Evolutionary conservation across 192 early-diverging fungal genomes (phyloP).

Genomic region (Paraglomus brasilianum): DNA sequence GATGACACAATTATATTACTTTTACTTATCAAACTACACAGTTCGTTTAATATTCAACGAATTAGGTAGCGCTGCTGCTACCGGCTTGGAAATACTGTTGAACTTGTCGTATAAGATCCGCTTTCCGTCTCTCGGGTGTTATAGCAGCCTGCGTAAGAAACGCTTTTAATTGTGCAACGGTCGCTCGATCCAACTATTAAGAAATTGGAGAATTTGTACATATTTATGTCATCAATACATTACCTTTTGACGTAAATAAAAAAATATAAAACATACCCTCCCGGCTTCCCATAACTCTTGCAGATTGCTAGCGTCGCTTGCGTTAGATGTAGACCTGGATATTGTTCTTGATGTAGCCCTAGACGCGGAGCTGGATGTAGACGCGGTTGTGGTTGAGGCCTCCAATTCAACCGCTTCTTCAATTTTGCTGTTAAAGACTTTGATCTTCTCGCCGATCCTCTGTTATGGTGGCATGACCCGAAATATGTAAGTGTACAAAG

Average conservation of each 20-base stretch:
- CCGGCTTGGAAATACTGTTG: background rate
- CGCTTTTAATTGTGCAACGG: background rate
- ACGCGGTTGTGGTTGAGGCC: background rate
- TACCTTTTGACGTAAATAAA: background rate
- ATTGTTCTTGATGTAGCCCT: background rate
- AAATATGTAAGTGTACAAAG: background rate
- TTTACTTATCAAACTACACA: too few relatives aligned
- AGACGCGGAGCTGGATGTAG: background rate
- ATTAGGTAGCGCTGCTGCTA: background rate
- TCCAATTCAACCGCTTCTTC: background rate
- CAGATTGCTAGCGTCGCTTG: background rate
- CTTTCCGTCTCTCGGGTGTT: background rate
- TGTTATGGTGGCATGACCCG: background rate
- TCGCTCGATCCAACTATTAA: background rate
- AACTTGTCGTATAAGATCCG: background rate
- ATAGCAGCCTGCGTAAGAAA: background rate
- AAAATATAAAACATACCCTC: background rate
- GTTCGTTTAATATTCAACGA: background rate
- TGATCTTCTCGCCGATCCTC: background rate
- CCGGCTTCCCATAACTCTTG: conserved; percentile 1
- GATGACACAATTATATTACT: too few relatives aligned
- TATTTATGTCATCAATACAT: background rate
- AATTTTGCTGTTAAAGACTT: background rate
- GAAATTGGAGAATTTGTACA: background rate
- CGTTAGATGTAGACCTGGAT: background rate